Evolutionary conservation across 2,329 filamentous ascomycete species (phyloP), one percentile per base, ranked within the genome.

Genomic region (Bipolaris sorokiniana): DNA sequence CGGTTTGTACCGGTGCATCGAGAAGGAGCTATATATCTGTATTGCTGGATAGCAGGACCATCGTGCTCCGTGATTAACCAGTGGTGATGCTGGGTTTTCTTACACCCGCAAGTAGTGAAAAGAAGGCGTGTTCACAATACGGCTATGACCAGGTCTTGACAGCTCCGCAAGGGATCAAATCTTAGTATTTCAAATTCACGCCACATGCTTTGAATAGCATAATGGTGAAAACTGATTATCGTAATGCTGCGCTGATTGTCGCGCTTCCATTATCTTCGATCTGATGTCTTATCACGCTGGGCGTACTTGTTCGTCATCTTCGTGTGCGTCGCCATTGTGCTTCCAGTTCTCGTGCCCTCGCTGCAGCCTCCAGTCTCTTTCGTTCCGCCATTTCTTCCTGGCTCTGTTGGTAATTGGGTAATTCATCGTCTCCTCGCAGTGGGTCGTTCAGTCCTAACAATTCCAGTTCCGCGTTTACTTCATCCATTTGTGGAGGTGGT

Each of bases 381-480:
- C 59, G 67, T 7, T 70, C 74, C 26, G 75, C 74, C 63, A 79
- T 79, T 58, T 81, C 77, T 11, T 78, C 78, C 64, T 82, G 80
- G 55, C 79, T 81, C 54, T 78, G 73, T 23, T 78, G 79, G 58
- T 82, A 82, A 58, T 81, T 74, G 0, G 80, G 80, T 13, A 82
- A 59, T 57, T 82, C 78, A 40, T 74, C 72, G 3, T 69, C 64
- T 1, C 56, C 60, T n/a, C 61, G 62, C 13, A 72, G 69, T 18
- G 75, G 74, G 5, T 72, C 71, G 3, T 71, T 65, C 7, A 75
- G 41, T 1, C 69, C 70, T 7, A 75, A 44, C 40, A 72, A 58
- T 38, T 75, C 71, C 9, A 76, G 46, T 50, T 75, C 71, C 7
- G 67, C 58, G 40, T 70, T 74, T 18, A 74, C 60, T 2, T 54